Evolutionary conservation across 495 filamentous ascomycete species (phyloP).

Genomic region (Aspergillus nanangensis): DNA sequence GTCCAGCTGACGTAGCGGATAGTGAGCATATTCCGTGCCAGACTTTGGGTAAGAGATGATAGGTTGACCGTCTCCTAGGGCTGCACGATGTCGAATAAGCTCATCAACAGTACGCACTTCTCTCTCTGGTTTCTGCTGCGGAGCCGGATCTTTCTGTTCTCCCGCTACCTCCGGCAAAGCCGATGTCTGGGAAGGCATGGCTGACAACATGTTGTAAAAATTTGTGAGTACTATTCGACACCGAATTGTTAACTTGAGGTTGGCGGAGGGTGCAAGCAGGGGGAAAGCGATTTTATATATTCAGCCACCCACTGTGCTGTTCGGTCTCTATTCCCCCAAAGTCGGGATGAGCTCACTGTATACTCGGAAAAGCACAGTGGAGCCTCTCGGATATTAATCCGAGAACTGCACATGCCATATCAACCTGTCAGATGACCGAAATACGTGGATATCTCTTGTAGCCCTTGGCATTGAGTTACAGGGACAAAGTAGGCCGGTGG

Average conservation of each 20-base stretch:
- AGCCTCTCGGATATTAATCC: slow-evolving; percentile 5
- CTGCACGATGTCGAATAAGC: slow-evolving; percentile 25
- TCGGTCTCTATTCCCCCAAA: too few species aligned
- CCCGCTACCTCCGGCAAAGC: slow-evolving; percentile 1
- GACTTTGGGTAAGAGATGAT: slow-evolving; percentile 24
- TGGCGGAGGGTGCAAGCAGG: too few species aligned
- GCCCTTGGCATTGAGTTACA: too few species aligned
- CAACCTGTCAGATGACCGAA: too few species aligned
- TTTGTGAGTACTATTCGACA: too few species aligned
- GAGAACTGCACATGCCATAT: background rate
- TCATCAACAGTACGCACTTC: slow-evolving; percentile 23
- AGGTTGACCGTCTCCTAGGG: slow-evolving; percentile 17
- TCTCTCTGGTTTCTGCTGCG: background rate
- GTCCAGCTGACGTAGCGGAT: slow-evolving; percentile 27
- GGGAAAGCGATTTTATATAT: too few species aligned
- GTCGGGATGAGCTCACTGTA: background rate
- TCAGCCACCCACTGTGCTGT: too few species aligned
- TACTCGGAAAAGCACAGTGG: slow-evolving; percentile 4
- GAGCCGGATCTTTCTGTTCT: slow-evolving; percentile 1
- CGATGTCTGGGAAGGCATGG: slow-evolving; percentile 7
- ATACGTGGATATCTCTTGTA: too few species aligned
- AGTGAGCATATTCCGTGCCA: slow-evolving; percentile 27
- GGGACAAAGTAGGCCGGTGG: too few species aligned
- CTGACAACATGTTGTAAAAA: slow-evolving; percentile 7
- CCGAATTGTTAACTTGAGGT: too few species aligned